Base-by-base conservation (phyloP, 1,284 basidiomycete species). In the Leccinum variabile region DNA sequence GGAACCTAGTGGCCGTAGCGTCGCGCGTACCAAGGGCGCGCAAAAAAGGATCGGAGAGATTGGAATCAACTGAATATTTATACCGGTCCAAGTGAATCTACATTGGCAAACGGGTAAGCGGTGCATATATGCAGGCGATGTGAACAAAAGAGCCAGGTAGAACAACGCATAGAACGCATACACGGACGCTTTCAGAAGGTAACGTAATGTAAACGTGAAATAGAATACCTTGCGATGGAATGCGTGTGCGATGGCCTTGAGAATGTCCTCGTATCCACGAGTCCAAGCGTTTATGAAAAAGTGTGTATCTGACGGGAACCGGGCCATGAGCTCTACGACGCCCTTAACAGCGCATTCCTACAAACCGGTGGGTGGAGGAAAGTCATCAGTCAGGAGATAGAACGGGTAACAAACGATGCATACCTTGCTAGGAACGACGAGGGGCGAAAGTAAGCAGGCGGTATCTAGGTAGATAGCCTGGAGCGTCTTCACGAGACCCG, bases 211-310 rank as follows among this genome's bases (percentile, higher is more conserved):
- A 55, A n/a, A 35, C 41, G 2, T n/a, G 22, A 60, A 11, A 57
- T 13, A 2, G 10, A 22, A 11, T 67, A 91, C 92, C 76, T 82
- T 81, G 49, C 81, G 79, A 41, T 82, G 76, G 68, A 95, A 96
- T 1, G 80, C 77, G 2, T 79, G 76, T 0, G 89, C 83, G 2
- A 97, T 79, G 0, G 82, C 89, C 70, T 93, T 92, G 33, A 95
- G 79, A 16, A 94, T 78, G 54, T 94, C 91, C 74, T 95, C 93
- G 72, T 94, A 94, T 1, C 96, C 95, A 88, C 91, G 95, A 0
- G 95, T 97, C 95, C 96, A 98, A 0, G 84, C 75, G 68, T 98
- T 95, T 65, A 98, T 82, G 77, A 93, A 98, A 77, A 98, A 97
- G 56, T 85, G 80, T 0, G 88, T 89, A 5, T 81, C 78, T 0